Evolutionary conservation across 2,329 filamentous ascomycete species (phyloP).

Genomic region (Aphanocladium album): DNA sequence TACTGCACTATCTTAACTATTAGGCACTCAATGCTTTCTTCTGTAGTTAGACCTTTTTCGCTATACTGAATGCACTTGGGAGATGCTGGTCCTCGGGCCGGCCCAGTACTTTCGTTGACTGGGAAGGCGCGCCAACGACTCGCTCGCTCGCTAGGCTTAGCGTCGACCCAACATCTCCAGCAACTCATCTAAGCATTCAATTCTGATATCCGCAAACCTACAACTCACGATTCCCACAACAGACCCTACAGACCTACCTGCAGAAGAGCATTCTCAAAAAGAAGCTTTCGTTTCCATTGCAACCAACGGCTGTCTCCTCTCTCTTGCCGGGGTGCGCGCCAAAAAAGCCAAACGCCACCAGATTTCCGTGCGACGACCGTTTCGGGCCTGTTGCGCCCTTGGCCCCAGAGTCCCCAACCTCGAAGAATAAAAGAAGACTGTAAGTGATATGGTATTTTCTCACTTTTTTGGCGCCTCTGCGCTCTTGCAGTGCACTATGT

Average conservation of each 20-base stretch:
- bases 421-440: not conserved
- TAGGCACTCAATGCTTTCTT: too few species aligned
- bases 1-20: too few species aligned
- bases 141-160: not conserved
- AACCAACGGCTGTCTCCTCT: not conserved
- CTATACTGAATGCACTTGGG: too few species aligned
- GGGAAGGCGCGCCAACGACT: not conserved
- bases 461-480: not conserved
- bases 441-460: not conserved
- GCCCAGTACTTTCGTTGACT: too few species aligned
- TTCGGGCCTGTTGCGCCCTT: not conserved
- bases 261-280: too few species aligned
- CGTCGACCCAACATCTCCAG: not conserved
- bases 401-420: not conserved
- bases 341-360: not conserved
- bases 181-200: not conserved
- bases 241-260: not conserved
- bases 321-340: not conserved
- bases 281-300: constrained; percentile 1
- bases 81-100: too few species aligned
- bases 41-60: too few species aligned
- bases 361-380: not conserved
- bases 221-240: not conserved
- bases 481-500: not conserved
- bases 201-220: not conserved